A percentile compares a stretch with the other conserved stretches of the same genome.
Conservation (phyloP, 2,329 filamentous ascomycete species). For the Elsinoe ampelina region DNA sequence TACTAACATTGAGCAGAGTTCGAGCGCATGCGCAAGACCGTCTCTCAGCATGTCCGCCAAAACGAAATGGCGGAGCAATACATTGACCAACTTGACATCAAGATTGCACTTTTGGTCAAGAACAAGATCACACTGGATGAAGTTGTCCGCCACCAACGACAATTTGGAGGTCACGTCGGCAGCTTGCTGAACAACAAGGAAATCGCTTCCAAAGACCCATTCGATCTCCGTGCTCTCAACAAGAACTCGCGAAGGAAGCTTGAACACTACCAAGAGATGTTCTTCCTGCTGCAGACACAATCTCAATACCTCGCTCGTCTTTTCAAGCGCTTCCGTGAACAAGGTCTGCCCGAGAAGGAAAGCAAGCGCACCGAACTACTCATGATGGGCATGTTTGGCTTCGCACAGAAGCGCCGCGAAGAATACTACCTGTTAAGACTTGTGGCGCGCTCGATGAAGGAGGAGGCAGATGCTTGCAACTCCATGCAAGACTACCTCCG, state of each 20-base stretch:
- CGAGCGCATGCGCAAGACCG: conserved; percentile 85
- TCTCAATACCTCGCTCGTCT: conserved; percentile 86
- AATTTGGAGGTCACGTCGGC: conserved; percentile 83
- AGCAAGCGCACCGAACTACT: conserved; percentile 85
- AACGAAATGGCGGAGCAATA: conserved; percentile 98
- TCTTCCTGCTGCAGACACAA: conserved; percentile 94
- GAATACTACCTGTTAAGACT: conserved; percentile 95
- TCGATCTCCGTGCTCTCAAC: conserved; percentile 94
- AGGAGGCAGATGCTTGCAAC: conserved; percentile 68
- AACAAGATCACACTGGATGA: conserved; percentile 99
- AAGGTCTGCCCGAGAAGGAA: conserved; percentile 81
- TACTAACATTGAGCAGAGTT: conserved; percentile 52
- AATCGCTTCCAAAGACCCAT: conserved; percentile 80
- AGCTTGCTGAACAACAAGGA: conserved; percentile 79
- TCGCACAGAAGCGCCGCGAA: conserved; percentile 91
- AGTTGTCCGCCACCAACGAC: conserved; percentile 92
- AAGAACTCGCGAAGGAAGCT: conserved; percentile 93
- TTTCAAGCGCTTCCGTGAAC: conserved; percentile 74
- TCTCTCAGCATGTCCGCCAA: conserved; percentile 92
- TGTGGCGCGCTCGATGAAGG: conserved; percentile 68
- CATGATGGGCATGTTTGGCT: conserved; percentile 94
- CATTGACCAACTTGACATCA: conserved; percentile 96
- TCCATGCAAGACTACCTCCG: conserved; percentile 77
- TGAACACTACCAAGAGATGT: conserved; percentile 93
- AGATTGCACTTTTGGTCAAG: conserved; percentile 95